Base-by-base conservation (phyloP, 768 basidiomycete species). In the Neoboletus subvelutipes region DNA sequence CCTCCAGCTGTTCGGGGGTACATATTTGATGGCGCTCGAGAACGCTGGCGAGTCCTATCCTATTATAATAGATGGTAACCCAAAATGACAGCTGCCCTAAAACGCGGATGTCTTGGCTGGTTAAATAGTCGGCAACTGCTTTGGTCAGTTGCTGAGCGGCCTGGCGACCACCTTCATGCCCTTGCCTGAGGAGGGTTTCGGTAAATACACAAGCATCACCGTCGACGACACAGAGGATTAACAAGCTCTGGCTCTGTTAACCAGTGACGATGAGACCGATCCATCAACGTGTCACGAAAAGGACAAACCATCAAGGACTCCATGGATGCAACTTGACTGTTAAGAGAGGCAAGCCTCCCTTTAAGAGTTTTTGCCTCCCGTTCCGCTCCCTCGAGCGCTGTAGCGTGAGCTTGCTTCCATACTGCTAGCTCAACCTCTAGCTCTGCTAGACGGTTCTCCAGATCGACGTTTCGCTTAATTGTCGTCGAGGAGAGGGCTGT, bases 201-300 rank as follows among this genome's bases (percentile, higher is more conserved):
- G 77, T 76, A 75, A 92, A 91, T 62, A 89, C 73, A 60, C 83
- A 83, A 47, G 82, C 81, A 67, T 90, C 84, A 39, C 87, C 89
- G 63, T 91, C 86, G 64, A 92, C 78, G 60, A 87, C 80, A 65
- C 88, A 88, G 61, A 89, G 78, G 57, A 91, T 84, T 63, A 90
- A 80, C 42, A 87, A 81, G 61, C 81, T 79, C 71, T 84, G 83
- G 61, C 77, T 81, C 84, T 88, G 71, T 54, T 54, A 50, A 20
- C 47, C 42, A 41, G 26, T 4, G 33, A 58, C 4, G 29, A 41
- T 61, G 54, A 64, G 46, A 54, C 42, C 5, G 34, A 42, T 28
- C 11, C 6, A 17, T 39, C 26, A 8, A 33, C 1, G 17, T 36
- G 41, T 10, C 22, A 33, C 29, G 29, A 3, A 36, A 49, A 37